Evolutionary conservation across 2,329 filamentous ascomycete species (phyloP).

Genomic region (Fusarium mexicanum): DNA sequence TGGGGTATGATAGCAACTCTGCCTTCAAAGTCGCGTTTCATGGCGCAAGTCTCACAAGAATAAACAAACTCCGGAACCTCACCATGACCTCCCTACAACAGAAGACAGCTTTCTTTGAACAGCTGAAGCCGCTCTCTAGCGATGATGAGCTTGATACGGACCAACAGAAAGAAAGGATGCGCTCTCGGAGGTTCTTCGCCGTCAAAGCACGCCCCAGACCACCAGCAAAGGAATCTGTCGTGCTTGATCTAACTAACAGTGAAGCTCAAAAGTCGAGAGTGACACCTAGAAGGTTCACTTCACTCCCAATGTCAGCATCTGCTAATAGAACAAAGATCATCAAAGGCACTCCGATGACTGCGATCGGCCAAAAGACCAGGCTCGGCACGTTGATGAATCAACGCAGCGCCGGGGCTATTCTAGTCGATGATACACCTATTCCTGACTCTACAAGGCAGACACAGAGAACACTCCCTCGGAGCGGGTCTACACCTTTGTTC

Average conservation of each 20-base stretch:
- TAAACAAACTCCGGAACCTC: neutral
- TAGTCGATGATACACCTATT: slow-evolving; percentile 44
- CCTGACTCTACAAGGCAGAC: slow-evolving; percentile 39
- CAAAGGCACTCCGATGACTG: slow-evolving; percentile 46
- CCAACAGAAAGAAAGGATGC: slow-evolving; percentile 49
- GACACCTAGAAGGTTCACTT: slow-evolving; percentile 34
- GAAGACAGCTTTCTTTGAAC: slow-evolving; percentile 59
- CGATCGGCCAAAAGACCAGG: slow-evolving; percentile 32
- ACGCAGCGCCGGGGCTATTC: slow-evolving; percentile 29
- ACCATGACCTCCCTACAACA: slow-evolving; percentile 48
- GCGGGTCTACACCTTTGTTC: slow-evolving; percentile 47
- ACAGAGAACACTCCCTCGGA: slow-evolving; percentile 36
- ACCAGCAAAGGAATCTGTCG: slow-evolving; percentile 4
- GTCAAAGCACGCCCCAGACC: slow-evolving; percentile 7
- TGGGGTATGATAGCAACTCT: neutral
- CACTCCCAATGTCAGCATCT: slow-evolving; percentile 25
- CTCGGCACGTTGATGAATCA: slow-evolving; percentile 27
- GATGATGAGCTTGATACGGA: slow-evolving; percentile 43
- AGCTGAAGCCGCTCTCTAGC: slow-evolving; percentile 50
- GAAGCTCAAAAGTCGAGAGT: slow-evolving; percentile 18
- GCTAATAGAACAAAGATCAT: slow-evolving; percentile 32
- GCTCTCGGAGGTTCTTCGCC: slow-evolving; percentile 45
- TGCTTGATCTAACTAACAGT: slow-evolving; percentile 28
- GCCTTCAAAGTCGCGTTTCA: neutral
- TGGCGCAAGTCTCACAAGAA: neutral